Evolutionary conservation across 768 basidiomycete genomes (phyloP), one percentile per base, ranked within the genome.

Genomic region (Lactifluus echinatus): DNA sequence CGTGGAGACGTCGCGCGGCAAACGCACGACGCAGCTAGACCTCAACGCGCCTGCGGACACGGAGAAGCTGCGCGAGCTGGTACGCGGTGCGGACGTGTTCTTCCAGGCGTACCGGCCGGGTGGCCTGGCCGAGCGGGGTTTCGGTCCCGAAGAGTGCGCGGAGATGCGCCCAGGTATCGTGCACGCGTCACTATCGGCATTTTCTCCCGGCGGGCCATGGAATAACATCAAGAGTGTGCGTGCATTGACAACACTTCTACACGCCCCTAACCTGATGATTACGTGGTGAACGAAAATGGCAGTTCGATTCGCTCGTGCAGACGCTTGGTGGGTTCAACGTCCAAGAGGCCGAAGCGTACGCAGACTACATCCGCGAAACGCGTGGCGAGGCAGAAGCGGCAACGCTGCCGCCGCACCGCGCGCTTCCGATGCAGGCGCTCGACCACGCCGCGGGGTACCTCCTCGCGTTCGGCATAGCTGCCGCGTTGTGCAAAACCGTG

Each of bases 241-340:
- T 7, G 2, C 19, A 3, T 31, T 31, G 4, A 31, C 31, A 31
- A 15, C 24, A 15, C 14, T 0, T 4, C 24, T 36, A 26, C 4
- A 39, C 34, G n/a, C 12, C 12, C 8, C 8, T 24, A 17, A 21
- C 7, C n/a, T 19, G n/a, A 43, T 17, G 15, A 28, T n/a, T n/a
- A 24, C 23, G 17, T 48, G 29, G 19, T 21, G 28, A 8, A 26
- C 54, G 8, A 21, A 33, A 5, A n/a, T 58, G 2, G 11, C 40
- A 83, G 81, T 84, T 84, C 55, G 82, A 85, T 63, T 84, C 82
- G 1, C 70, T 84, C 2, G 79, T 83, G 0, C 82, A 85, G 68
- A 82, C 79, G 0, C 80, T 80, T 2, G 76, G 75, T 0, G 83
- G 83, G 0, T 79, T 83, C 66, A 83, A 82, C 51, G 64, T 70